Percentiles rank a stretch among this genome's conserved stretches.
Evolutionary conservation across 2,329 filamentous ascomycete species (phyloP).

Genomic region (Exophiala xenobiotica): DNA sequence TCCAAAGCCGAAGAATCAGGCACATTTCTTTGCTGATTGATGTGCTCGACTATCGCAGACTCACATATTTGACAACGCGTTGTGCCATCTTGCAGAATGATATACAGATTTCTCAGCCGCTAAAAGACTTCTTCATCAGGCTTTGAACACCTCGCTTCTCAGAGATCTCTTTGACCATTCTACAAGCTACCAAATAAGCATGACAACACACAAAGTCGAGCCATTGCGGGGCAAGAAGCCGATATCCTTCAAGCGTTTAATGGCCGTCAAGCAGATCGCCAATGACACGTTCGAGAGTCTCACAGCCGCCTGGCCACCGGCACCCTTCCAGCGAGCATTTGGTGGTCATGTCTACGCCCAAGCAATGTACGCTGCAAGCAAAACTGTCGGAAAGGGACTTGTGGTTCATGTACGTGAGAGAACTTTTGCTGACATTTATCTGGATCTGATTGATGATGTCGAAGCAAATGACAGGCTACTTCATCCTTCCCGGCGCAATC

Average conservation of each 20-base stretch:
- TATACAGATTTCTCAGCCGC: too few species aligned
- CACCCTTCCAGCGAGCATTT: slow-evolving; percentile 38
- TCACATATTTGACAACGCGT: too few species aligned
- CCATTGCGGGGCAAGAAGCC: slow-evolving; percentile 16
- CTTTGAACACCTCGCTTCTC: too few species aligned
- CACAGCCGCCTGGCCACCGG: slow-evolving; percentile 25
- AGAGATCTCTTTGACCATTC: too few species aligned
- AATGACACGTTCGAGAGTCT: slow-evolving; percentile 22
- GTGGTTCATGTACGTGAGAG: slow-evolving; percentile 50
- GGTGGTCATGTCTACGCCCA: slow-evolving; percentile 60
- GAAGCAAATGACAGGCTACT: slow-evolving; percentile 55
- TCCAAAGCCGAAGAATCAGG: too few species aligned
- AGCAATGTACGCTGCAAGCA: slow-evolving; percentile 56
- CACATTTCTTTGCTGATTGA: too few species aligned
- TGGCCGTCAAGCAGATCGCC: slow-evolving; percentile 17
- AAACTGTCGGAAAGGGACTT: slow-evolving; percentile 52
- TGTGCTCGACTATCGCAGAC: too few species aligned
- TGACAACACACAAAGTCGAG: slow-evolving; percentile 8
- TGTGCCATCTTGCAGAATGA: too few species aligned
- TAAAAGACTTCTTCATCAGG: too few species aligned
- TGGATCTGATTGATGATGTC: neutral
- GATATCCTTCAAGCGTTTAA: slow-evolving; percentile 24
- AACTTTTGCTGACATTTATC: neutral
- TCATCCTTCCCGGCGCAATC: slow-evolving; percentile 49
- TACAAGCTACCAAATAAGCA: neutral